Evolutionary conservation across 805 yeast genomes (phyloP), one percentile per base, ranked within the genome.

Genomic region (Maudiozyma saulgeensis): DNA sequence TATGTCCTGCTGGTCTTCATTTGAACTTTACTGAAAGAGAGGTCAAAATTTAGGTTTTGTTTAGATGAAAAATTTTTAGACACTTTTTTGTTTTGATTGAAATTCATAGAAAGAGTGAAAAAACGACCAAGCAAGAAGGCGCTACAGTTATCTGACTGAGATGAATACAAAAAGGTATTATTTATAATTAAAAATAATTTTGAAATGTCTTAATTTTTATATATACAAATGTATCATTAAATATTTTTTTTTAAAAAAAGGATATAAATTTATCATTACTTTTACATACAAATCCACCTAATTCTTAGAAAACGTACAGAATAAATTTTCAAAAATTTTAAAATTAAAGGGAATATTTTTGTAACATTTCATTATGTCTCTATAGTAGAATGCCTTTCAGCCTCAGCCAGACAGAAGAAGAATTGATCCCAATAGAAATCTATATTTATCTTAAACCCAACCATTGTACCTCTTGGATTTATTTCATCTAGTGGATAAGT

Each of bases 381-480:
- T 39, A 61, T 59, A 3, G 63, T 58, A 6, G 66, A 62, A 21
- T 16, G 31, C 40, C 55, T 54, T 50, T 72, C 76, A 4, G 73
- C 74, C 15, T 47, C 49, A 3, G 67, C 69, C 35, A 77, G 60
- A 1, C 74, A 68, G 1, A 55, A 50, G 34, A 72, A 62, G 1
- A 78, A 60, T 23, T 71, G 62, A 4, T 68, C 53, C 84, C 84
- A 79, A 56, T 77, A 78, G 45, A 58, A 61, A 3, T 58, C 54
- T 26, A 75, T 65, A 50, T 76, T 65, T 49, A 77, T 53, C 38
- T 64, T 66, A 35, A 64, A 61, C 11, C 74, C 68, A 2, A 78
- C 74, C 38, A 60, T 66, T 4, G 66, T 61, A 2, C 79, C 81
- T 15, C 53, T 44, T 2, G 48, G 47, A 6, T 53, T 35, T n/a